Evolutionary conservation across 1,284 basidiomycete genomes (phyloP), one percentile per base, ranked within the genome.

Genomic region (Rhodofomes roseus): DNA sequence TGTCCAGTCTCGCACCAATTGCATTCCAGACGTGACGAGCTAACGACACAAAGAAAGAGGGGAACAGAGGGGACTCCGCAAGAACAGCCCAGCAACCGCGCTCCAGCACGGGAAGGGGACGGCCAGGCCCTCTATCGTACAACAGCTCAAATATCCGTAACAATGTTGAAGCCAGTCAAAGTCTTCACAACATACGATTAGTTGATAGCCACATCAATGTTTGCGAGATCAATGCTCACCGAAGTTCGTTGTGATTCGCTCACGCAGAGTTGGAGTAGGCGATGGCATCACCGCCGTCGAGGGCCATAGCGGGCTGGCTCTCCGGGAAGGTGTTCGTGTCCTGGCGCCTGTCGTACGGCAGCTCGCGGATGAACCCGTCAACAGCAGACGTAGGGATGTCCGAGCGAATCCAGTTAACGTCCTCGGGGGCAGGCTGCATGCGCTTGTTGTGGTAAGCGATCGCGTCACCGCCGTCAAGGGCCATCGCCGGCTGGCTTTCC

Each of bases 271-370:
- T 58, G 54, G 63, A 57, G 54, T 65, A 68, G 50, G 62, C 37
- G 27, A 55, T 60, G 59, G 73, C 62, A 25, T 59, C 41, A 59
- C 71, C 68, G 59, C 59, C 60, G 14, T 59, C 63, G 39, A 66
- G 65, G 6, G 69, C 62, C 66, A 66, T 72, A 37, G 71, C 63
- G 22, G 69, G 60, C 23, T 59, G 60, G 54, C 71, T 68, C 6
- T 70, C 77, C 5, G 77, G 77, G 41, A 76, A 71, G 60, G 58
- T 73, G 73, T 66, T 72, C 55, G 66, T 60, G 63, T 76, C 71
- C 46, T 48, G 46, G 12, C 46, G 46, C 12, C 25, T 20, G 12
- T 27, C 46, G 46, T 48, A 48, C 2, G 46, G 25, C 2, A 48
- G 46, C 46, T 48, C 46, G 22, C 46, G 46, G 25, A 48, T 31